Percentiles rank a stretch among this genome's conserved stretches.
Conservation (phyloP, 371 early-diverging fungal species). For the Mortierella sp. region DNA sequence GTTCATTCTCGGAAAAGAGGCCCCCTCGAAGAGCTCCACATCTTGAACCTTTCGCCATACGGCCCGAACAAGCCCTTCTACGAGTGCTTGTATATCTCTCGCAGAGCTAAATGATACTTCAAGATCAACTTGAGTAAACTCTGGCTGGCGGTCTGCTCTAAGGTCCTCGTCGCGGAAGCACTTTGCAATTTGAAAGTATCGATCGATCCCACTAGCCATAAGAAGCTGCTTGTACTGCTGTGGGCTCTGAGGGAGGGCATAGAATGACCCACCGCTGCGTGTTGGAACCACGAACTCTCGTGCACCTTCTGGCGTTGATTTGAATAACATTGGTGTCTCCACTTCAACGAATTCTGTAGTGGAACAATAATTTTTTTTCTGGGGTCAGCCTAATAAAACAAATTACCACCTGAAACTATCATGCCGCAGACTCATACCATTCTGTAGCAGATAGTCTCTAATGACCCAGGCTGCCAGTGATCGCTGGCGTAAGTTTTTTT, state of each 20-base stretch:
- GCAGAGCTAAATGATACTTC: constrained; percentile 89
- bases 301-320: constrained; percentile 96
- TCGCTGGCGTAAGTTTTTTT: constrained; percentile 79
- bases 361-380: no score
- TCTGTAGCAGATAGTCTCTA: constrained; percentile 62
- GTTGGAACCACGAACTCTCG: constrained; percentile 96
- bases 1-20: constrained; percentile 77
- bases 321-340: constrained; percentile 93
- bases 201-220: constrained; percentile 92
- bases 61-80: constrained; percentile 80
- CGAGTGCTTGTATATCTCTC: constrained; percentile 75
- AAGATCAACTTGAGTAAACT: constrained; percentile 95
- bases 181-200: constrained; percentile 94
- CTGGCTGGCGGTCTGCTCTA: constrained; percentile 93
- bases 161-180: constrained; percentile 95
- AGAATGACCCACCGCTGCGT: constrained; percentile 79
- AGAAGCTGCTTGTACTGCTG: constrained; percentile 96
- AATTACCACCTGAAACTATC: neutral
- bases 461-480: constrained; percentile 75
- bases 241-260: constrained; percentile 93
- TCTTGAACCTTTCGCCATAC: constrained; percentile 76
- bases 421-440: constrained; percentile 21
- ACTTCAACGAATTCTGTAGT: constrained; percentile 85
- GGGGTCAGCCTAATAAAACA: neutral
- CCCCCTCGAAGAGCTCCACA: constrained; percentile 60